Evolutionary conservation across 106 monocot species (phyloP).

Genomic region (Acorus calamus): DNA sequence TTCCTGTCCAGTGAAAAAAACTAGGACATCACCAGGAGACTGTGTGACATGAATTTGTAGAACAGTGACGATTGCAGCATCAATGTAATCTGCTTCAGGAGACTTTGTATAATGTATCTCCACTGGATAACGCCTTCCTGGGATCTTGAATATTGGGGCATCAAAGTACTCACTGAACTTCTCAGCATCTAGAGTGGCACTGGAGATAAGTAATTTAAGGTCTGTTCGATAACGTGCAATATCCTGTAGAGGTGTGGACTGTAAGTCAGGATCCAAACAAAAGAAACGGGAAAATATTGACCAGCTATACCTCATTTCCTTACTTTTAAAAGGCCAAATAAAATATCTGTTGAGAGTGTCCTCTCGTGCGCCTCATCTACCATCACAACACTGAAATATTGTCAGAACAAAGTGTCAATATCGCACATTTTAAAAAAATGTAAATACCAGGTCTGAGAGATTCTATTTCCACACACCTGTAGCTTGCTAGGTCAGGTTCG

Average conservation of each 20-base stretch:
- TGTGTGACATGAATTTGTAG: conserved; percentile 77
- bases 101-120: conserved; percentile 72
- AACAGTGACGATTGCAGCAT: conserved; percentile 71
- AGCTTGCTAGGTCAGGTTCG: conserved; percentile 89
- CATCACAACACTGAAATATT: conserved; percentile 62
- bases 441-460: neutral
- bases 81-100: conserved; percentile 76
- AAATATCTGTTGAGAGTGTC: conserved; percentile 75
- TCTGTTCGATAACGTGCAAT: conserved; percentile 74
- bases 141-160: conserved; percentile 73
- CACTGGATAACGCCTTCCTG: conserved; percentile 68
- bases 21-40: conserved; percentile 70
- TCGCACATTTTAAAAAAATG: neutral
- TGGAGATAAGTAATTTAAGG: conserved; percentile 75
- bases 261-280: neutral
- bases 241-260: conserved; percentile 23
- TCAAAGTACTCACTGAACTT: conserved; percentile 90
- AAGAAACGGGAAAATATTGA: neutral
- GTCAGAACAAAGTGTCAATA: neutral
- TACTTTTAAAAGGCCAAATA: conserved; percentile 86
- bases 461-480: conserved; percentile 39
- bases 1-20: conserved; percentile 75
- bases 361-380: conserved; percentile 96
- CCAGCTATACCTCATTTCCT: neutral
- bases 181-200: conserved; percentile 89